These are phyloP conservation scores for Erysimum cheiri DNA, from an alignment of 441 rosid genomes.

Conservation along the genomic window DNA sequence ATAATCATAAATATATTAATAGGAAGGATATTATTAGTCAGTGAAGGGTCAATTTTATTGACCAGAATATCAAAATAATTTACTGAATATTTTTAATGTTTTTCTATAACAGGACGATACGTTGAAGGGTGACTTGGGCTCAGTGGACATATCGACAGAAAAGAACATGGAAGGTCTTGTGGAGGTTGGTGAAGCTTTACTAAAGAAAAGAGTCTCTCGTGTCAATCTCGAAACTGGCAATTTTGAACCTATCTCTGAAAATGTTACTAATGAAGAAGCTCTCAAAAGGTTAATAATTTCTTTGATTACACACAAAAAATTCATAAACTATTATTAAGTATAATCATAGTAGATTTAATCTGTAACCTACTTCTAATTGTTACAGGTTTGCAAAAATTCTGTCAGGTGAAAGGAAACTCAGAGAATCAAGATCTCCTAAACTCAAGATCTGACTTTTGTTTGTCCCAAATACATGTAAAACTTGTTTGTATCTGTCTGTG, in stretches of 20 bases:
- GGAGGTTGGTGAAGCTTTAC: slow-evolving; percentile 52
- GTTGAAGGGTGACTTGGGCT: slow-evolving; percentile 47
- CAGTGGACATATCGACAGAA: slow-evolving; percentile 57
- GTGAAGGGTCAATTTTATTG: slow-evolving; percentile 27
- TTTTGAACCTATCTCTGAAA: slow-evolving; percentile 36
- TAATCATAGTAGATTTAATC: background rate
- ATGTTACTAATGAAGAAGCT: slow-evolving; percentile 50
- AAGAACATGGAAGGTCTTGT: slow-evolving; percentile 53
- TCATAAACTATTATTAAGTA: background rate
- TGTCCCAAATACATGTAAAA: slow-evolving; percentile 3
- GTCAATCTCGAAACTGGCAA: slow-evolving; percentile 54
- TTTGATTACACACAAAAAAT: background rate
- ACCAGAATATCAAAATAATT: background rate
- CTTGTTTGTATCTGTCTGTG: slow-evolving; percentile 30
- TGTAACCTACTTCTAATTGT: background rate
- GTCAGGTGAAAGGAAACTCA: slow-evolving; percentile 44
- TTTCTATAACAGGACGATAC: slow-evolving; percentile 52
- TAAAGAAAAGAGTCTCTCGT: slow-evolving; percentile 53
- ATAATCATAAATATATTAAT: background rate
- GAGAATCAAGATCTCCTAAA: slow-evolving; percentile 41
- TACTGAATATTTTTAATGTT: background rate
- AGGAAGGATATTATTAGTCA: background rate
- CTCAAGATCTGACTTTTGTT: background rate
- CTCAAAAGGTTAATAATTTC: slow-evolving; percentile 40
- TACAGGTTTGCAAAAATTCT: slow-evolving; percentile 44